A percentile compares a stretch with the other conserved stretches of the same genome.
phyloP scores from a whole-genome alignment of 2,329 filamentous ascomycete genomes.

The Dryadomyces sulphureus region DNA sequence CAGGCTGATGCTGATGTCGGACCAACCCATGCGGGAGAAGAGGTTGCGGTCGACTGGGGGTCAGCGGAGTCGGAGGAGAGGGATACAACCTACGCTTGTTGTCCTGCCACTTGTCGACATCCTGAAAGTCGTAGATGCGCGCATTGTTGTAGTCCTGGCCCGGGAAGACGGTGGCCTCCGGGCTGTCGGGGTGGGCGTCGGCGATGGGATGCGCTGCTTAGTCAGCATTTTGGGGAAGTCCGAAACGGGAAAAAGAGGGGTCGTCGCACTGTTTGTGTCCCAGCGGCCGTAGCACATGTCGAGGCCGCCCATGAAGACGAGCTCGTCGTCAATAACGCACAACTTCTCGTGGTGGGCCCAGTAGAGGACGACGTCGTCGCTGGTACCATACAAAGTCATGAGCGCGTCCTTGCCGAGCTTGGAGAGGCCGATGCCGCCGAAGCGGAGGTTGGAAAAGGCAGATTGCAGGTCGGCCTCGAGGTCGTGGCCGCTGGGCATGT shows the following conservation, averaged over 20 bases:
- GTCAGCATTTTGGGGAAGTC: too few species aligned
- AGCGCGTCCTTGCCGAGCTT: slow-evolving; percentile 59
- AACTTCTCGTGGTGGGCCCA: slow-evolving; percentile 95
- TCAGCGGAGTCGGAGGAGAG: background rate
- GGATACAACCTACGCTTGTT: slow-evolving; percentile 58
- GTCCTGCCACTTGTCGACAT: slow-evolving; percentile 64
- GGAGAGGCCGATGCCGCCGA: slow-evolving; percentile 38
- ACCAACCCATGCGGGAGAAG: slow-evolving; percentile 84
- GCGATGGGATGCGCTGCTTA: slow-evolving; percentile 57
- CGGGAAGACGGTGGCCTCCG: slow-evolving; percentile 66
- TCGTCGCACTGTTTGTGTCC: slow-evolving; percentile 75
- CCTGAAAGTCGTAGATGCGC: slow-evolving; percentile 64
- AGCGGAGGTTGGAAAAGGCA: slow-evolving; percentile 30
- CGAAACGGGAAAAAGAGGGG: too few species aligned
- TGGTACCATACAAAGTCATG: slow-evolving; percentile 67
- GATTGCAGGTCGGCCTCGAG: slow-evolving; percentile 54
- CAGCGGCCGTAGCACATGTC: slow-evolving; percentile 81
- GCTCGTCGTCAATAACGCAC: slow-evolving; percentile 61
- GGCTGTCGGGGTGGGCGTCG: slow-evolving; percentile 65
- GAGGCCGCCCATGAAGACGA: slow-evolving; percentile 82
- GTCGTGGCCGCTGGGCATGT: slow-evolving; percentile 58
- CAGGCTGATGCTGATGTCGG: slow-evolving; percentile 67
- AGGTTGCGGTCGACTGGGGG: slow-evolving; percentile 53
- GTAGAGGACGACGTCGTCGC: slow-evolving; percentile 68
- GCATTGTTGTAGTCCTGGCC: slow-evolving; percentile 93